phyloP scores from a whole-genome alignment of 2,329 filamentous ascomycete genomes.

The Zasmidium cellare region DNA sequence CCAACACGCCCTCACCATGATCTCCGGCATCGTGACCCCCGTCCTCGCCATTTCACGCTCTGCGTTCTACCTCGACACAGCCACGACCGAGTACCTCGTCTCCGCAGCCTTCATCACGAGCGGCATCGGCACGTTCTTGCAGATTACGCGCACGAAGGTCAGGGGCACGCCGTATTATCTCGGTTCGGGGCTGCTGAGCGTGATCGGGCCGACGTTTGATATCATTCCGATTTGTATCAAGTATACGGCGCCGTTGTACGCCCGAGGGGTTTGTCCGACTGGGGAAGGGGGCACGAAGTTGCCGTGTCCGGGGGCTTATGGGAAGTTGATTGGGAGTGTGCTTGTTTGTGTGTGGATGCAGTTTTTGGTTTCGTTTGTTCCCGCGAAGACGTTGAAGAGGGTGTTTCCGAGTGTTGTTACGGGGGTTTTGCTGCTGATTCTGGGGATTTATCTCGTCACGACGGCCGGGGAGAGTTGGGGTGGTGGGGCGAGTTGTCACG shows the following conservation, averaged over 20 bases:
- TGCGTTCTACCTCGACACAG: conserved; percentile 19
- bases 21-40: conserved; percentile 23
- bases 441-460: conserved; percentile 21
- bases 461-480: conserved; percentile 22
- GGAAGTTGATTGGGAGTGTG: conserved; percentile 16
- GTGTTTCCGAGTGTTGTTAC: conserved; percentile 20
- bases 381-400: conserved; percentile 16
- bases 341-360: conserved; percentile 22
- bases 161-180: conserved; percentile 18
- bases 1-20: conserved; percentile 22
- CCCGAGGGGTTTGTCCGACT: conserved; percentile 12
- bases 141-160: conserved; percentile 19
- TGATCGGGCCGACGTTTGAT: conserved; percentile 23
- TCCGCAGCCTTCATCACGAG: conserved; percentile 23
- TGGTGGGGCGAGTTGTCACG: conserved; percentile 19
- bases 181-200: conserved; percentile 15
- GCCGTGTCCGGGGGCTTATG: conserved; percentile 21
- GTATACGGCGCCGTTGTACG: conserved; percentile 16
- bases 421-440: conserved; percentile 15
- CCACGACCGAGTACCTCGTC: conserved; percentile 17
- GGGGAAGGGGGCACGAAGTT: conserved; percentile 13
- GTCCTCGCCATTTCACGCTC: conserved; percentile 17
- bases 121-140: conserved; percentile 19
- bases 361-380: conserved; percentile 18
- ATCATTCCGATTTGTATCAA: conserved; percentile 23